A percentile compares a stretch with the other conserved stretches of the same genome.
Conservation (phyloP, 208 protist species). For the Jaenimonas drosophilae region DNA sequence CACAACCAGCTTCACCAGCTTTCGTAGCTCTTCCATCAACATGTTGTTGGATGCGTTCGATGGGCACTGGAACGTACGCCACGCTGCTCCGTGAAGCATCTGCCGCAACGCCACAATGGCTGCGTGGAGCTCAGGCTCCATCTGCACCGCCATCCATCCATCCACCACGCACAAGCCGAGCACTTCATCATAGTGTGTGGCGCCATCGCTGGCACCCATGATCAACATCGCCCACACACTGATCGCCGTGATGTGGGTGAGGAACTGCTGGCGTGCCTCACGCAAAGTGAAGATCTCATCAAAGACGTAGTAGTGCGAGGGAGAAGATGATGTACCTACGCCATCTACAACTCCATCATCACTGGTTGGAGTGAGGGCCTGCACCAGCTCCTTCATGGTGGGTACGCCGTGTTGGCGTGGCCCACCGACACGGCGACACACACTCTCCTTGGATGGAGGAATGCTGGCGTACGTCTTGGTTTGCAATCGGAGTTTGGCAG, state of each 20-base stretch:
- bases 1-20: slow-evolving; percentile 42
- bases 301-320: slow-evolving; percentile 72
- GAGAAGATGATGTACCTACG: slow-evolving; percentile 2
- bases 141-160: slow-evolving; percentile 58
- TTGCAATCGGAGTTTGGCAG: slow-evolving; percentile 37
- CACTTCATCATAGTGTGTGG: slow-evolving; percentile 25
- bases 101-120: slow-evolving; percentile 29
- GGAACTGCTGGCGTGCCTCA: slow-evolving; percentile 43
- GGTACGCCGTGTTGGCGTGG: slow-evolving; percentile 15
- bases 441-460: slow-evolving; percentile 68
- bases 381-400: slow-evolving; percentile 20
- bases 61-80: slow-evolving; percentile 49
- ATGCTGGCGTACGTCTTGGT: slow-evolving; percentile 38
- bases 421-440: slow-evolving; percentile 46
- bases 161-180: slow-evolving; percentile 62
- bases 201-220: slow-evolving; percentile 59
- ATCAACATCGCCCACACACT: slow-evolving; percentile 78
- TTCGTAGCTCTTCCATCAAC: slow-evolving; percentile 28
- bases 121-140: slow-evolving; percentile 24
- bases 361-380: slow-evolving; percentile 5
- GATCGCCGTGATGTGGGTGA: slow-evolving; percentile 63
- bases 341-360: background rate
- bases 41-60: slow-evolving; percentile 41
- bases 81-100: slow-evolving; percentile 36
- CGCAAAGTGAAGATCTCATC: slow-evolving; percentile 56